Evolutionary conservation across 768 basidiomycete genomes (phyloP), one percentile per base, ranked within the genome.

Genomic region (Exidia glandulosa): DNA sequence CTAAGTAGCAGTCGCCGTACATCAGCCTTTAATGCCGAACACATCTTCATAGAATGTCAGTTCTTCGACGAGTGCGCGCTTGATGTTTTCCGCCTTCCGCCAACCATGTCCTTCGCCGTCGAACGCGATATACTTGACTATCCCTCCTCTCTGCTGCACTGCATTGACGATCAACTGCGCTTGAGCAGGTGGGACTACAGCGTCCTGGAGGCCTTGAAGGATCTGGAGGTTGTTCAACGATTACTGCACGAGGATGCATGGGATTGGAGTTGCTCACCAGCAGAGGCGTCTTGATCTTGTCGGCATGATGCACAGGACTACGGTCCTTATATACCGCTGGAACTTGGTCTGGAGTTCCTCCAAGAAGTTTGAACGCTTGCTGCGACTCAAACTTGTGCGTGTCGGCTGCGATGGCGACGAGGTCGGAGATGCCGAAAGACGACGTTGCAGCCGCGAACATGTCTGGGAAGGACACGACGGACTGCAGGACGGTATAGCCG

Each of bases 351-450:
- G 67, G 67, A 1, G 78, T 75, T 2, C 84, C 85, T 0, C 90
- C 87, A n/a, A 89, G 62, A 19, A 90, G 74, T 66, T 81, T 81
- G 60, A 77, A 74, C 65, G 82, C 68, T 66, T 86, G 86, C 52
- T 72, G 71, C 50, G 78, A 77, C 69, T 86, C 83, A 57, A 86
- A 87, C 68, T 87, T 92, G 73, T 91, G 88, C 5, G 86, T 86
- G 61, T 82, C 81, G 47, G 79, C 74, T 2, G 76, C 79, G 9
- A 91, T 75, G 56, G 69, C 74, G 12, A 68, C 68, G 32, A 91
- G 70, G 65, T 90, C 84, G 0, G 83, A 83, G 52, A 92, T 74
- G 0, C 90, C 90, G 64, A 77, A 93, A n/a, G 72, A 73, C 0
- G 82, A 84, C 2, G 83, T 77, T 0, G 80, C 86, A 0, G 82